Evolutionary conservation across 129 eudicot species (phyloP).

Genomic region (Lonicera japonica): DNA sequence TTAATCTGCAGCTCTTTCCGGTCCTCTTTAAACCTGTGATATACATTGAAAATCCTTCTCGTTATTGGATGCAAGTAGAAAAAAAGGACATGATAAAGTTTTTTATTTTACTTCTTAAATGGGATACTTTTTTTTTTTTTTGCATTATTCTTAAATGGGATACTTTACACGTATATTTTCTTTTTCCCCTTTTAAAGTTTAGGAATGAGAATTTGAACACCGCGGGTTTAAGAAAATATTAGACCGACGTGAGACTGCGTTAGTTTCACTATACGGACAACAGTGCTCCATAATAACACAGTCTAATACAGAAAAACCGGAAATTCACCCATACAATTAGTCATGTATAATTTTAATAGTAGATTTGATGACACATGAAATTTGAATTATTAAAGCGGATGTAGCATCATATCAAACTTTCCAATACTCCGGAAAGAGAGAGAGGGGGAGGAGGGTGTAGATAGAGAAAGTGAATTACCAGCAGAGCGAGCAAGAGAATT

Average conservation of each 20-base stretch:
- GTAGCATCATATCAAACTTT: neutral
- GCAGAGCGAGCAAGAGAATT: conserved; percentile 77
- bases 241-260: too few species aligned
- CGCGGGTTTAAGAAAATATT: too few species aligned
- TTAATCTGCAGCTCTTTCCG: conserved; percentile 84
- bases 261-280: too few species aligned
- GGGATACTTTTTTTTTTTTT: neutral
- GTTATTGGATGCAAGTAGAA: neutral
- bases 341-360: too few species aligned
- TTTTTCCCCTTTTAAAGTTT: neutral
- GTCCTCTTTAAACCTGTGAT: conserved; percentile 72
- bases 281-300: too few species aligned
- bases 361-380: too few species aligned
- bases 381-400: neutral
- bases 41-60: neutral
- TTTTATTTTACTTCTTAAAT: neutral
- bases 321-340: too few species aligned
- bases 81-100: neutral
- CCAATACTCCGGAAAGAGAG: neutral
- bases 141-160: neutral
- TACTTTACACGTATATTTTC: too few species aligned
- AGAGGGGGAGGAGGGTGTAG: neutral
- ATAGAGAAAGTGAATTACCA: conserved; percentile 28
- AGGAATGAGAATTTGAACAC: neutral
- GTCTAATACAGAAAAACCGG: too few species aligned